Evolutionary conservation across 192 early-diverging fungal genomes (phyloP).

Genomic region (Coemansia furcata): DNA sequence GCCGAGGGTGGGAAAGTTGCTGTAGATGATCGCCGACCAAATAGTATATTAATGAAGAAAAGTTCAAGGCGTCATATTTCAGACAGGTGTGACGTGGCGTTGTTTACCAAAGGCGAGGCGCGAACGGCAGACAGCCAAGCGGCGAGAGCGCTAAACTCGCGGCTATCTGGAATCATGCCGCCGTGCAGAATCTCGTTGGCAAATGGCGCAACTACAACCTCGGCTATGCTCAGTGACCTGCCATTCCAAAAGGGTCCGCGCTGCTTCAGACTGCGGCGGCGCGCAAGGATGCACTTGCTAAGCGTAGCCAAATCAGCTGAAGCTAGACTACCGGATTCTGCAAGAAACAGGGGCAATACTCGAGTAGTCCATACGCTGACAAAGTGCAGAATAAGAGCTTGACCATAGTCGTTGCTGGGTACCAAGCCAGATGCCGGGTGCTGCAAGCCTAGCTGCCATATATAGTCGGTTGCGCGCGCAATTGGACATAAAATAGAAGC

Average conservation of each 20-base stretch:
- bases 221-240: constrained; percentile 8
- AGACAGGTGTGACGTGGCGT: background rate
- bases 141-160: constrained; percentile 9
- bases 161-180: constrained; percentile 11
- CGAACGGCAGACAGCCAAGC: constrained; percentile 27
- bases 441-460: constrained; percentile 19
- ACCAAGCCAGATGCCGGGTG: constrained; percentile 22
- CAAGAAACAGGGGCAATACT: constrained; percentile 6
- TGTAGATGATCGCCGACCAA: background rate
- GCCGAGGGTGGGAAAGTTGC: background rate
- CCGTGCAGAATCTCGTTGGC: constrained; percentile 16
- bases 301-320: constrained; percentile 13
- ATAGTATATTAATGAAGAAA: background rate
- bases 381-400: constrained; percentile 16
- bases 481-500: background rate
- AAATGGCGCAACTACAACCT: constrained; percentile 24
- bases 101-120: background rate
- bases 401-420: constrained; percentile 13
- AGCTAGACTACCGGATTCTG: background rate
- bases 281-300: constrained; percentile 14
- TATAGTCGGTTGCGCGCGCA: constrained; percentile 9
- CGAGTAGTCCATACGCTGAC: constrained; percentile 8
- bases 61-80: background rate
- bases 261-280: constrained; percentile 4
- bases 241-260: constrained; percentile 33